Evolutionary conservation across 2,329 filamentous ascomycete species (phyloP).

Genomic region (Stachybotrys chartarum): DNA sequence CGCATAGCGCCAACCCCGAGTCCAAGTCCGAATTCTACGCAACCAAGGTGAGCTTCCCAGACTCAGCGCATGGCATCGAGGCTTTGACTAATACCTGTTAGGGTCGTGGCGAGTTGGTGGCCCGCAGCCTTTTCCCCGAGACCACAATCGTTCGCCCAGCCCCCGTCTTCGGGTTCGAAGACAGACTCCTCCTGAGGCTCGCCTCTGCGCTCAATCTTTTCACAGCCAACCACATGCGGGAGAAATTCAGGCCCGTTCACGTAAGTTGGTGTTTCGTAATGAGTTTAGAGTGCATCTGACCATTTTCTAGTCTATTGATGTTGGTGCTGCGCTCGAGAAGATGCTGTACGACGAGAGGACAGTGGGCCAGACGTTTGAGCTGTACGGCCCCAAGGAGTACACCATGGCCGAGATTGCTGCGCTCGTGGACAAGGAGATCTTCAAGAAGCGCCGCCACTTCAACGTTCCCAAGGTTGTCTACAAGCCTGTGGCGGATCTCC

Average conservation of each 20-base stretch:
- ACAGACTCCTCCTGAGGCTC: constrained; percentile 80
- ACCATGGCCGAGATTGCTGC: constrained; percentile 79
- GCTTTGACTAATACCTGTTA: constrained; percentile 22
- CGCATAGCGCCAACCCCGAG: constrained; percentile 76
- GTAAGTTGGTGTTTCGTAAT: constrained; percentile 36
- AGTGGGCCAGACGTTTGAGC: constrained; percentile 83
- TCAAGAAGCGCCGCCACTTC: constrained; percentile 82
- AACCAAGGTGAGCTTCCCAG: constrained; percentile 59
- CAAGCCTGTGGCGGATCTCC: constrained; percentile 63
- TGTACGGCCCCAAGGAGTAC: constrained; percentile 92
- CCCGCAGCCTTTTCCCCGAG: constrained; percentile 85
- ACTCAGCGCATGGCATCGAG: background rate
- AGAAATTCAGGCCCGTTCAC: constrained; percentile 88
- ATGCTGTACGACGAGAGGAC: constrained; percentile 91
- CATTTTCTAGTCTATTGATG: constrained; percentile 67
- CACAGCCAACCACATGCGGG: constrained; percentile 88
- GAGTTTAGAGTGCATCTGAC: background rate
- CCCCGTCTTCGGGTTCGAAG: constrained; percentile 91
- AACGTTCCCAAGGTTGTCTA: constrained; percentile 79
- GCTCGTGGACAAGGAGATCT: constrained; percentile 86
- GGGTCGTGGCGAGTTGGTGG: constrained; percentile 76
- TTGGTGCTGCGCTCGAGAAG: constrained; percentile 78
- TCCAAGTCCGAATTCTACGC: constrained; percentile 85
- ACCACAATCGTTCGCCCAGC: constrained; percentile 94
- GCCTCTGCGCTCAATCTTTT: constrained; percentile 75